phyloP scores from a whole-genome alignment of 495 filamentous ascomycete genomes.

The Podospora anserina region DNA sequence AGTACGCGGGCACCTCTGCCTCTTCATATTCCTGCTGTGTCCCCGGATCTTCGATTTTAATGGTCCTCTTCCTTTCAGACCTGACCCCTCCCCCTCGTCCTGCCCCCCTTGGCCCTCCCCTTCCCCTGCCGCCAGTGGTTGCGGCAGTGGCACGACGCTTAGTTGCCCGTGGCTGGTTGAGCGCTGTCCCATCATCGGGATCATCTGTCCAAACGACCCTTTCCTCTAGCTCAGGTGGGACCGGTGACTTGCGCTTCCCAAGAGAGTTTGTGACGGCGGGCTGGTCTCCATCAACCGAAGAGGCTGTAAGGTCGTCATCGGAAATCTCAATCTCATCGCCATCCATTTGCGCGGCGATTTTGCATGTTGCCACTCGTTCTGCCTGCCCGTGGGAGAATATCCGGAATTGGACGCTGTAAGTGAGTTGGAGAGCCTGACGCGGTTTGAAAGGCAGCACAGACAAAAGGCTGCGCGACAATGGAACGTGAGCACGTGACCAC shows the following conservation, averaged over 20 bases:
- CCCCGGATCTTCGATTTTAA: constrained; percentile 19
- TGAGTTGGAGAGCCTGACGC: not conserved
- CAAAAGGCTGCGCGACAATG: not conserved
- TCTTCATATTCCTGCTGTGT: constrained; percentile 30
- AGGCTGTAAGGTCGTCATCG: constrained; percentile 25
- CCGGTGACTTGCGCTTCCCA: constrained; percentile 28
- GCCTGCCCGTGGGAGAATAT: not conserved
- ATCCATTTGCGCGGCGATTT: constrained; percentile 20
- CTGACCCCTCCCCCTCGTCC: not conserved
- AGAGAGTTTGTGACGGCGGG: not conserved
- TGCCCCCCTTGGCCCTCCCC: constrained; percentile 22
- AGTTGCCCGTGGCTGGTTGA: constrained; percentile 21
- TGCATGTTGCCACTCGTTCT: not conserved
- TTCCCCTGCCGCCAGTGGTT: constrained; percentile 19
- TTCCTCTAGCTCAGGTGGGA: constrained; percentile 28
- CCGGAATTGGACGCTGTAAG: not conserved
- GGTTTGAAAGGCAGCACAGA: not conserved
- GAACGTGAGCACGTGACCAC: not conserved
- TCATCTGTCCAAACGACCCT: constrained; percentile 44
- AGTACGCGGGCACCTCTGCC: constrained; percentile 44
- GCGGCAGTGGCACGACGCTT: constrained; percentile 22
- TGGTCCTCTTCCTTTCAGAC: constrained; percentile 12
- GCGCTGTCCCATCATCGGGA: constrained; percentile 33
- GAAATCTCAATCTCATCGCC: constrained; percentile 19
- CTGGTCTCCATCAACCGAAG: constrained; percentile 6